Conservation (phyloP, 208 protist species). For the Trypanosoma vivax region DNA sequence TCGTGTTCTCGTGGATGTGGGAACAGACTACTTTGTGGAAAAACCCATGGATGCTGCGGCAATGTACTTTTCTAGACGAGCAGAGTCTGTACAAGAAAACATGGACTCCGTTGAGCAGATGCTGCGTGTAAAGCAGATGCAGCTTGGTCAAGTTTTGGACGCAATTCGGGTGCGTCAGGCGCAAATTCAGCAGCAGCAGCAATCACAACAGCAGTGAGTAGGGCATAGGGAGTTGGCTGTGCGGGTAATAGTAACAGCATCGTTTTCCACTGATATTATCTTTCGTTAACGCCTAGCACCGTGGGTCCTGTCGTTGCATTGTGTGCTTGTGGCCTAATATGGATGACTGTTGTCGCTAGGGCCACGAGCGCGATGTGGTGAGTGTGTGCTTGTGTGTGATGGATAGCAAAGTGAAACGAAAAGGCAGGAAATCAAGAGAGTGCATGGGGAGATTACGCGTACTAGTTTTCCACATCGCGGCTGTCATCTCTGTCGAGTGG, state of each 20-base stretch:
- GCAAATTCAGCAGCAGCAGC: constrained; percentile 5
- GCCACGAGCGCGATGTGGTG: too few relatives aligned
- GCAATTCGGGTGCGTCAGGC: constrained; percentile 53
- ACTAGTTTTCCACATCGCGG: too few relatives aligned
- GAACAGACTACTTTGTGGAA: constrained; percentile 84
- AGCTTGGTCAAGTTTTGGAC: constrained; percentile 76
- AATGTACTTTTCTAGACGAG: constrained; percentile 63
- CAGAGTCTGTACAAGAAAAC: constrained; percentile 74
- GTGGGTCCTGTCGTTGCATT: too few relatives aligned
- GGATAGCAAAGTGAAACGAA: too few relatives aligned
- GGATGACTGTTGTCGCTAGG: too few relatives aligned
- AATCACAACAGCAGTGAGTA: neutral
- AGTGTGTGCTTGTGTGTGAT: too few relatives aligned
- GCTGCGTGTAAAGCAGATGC: constrained; percentile 67
- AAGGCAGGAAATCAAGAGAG: too few relatives aligned
- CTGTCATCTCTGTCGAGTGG: too few relatives aligned
- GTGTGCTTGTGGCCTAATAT: too few relatives aligned
- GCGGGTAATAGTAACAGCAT: neutral
- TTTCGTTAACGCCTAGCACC: too few relatives aligned
- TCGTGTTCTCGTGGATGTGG: constrained; percentile 78
- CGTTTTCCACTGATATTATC: too few relatives aligned
- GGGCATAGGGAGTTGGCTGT: neutral
- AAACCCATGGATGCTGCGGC: constrained; percentile 61
- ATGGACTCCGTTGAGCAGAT: constrained; percentile 72
- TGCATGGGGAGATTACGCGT: too few relatives aligned